Base-by-base conservation (phyloP, 345 rosid species). In the Eucalyptus victrix region DNA sequence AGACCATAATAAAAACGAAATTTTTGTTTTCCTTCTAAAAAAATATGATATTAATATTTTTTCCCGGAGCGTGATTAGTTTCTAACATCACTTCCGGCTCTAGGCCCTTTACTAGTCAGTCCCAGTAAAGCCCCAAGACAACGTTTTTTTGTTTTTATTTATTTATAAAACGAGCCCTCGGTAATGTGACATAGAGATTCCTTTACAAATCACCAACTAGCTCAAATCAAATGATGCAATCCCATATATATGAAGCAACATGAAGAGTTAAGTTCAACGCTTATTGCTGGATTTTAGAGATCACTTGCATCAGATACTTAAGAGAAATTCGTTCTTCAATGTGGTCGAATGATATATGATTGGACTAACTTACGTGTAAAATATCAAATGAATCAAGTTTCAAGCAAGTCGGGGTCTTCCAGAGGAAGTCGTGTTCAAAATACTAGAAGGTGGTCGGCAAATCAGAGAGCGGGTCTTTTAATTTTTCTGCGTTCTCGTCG, bases 111-210 rank as follows among this genome's bases (percentile, higher is more conserved):
- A 54, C 9, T 54, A 21, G 28, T 54, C 5, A 54, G 12, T 54
- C 60, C 12, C 10, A 9, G 28, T 54, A 54, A 21, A 54, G 28
- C 60, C 28, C 28, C 60, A 54, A 54, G 60, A 54, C 12, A 24
- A 10, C 1, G 6, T 40, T 40, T 40, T 40, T 37, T 37, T 37
- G 4, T 53, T 53, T 53, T 53, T 53, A 19, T 53, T 6, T n/a
- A n/a, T n/a, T n/a, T n/a, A n/a, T n/a, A n/a, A 6, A 51, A 7
- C 2, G 8, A 51, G 54, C 23, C 54, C 54, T 51, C 9, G 0
- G 23, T 51, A 51, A 58, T 3, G 6, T 24, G 12, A 19, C 14
- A 58, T 51, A 17, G 23, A 51, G 56, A 51, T 7, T 51, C 56
- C 56, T 51, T 51, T 51, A 51, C 15, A 60, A 60, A 13, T 60